A percentile compares a stretch with the other conserved stretches of the same genome.
These are phyloP conservation scores for Cyberlindnera bimundalis DNA, from an alignment of 805 yeast species.

Conservation along the genomic window DNA sequence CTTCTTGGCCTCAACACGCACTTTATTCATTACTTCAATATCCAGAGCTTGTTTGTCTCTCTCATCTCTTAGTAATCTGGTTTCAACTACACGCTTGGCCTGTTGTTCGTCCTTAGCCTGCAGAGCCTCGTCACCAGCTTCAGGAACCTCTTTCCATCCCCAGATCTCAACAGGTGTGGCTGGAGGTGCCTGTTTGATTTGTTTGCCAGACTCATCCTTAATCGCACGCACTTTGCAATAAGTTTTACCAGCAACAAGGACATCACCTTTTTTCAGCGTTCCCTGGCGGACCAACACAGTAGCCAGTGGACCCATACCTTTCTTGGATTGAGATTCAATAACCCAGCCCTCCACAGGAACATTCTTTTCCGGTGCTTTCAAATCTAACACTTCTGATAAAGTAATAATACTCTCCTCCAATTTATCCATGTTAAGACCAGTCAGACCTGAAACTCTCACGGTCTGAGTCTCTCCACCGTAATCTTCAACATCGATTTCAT, in stretches of 20 bases:
- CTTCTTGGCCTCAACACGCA: conserved; percentile 52
- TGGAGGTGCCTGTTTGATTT: conserved; percentile 68
- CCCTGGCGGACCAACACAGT: conserved; percentile 84
- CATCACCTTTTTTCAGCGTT: conserved; percentile 59
- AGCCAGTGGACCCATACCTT: conserved; percentile 82
- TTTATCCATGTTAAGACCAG: conserved; percentile 87
- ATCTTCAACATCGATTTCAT: conserved; percentile 83
- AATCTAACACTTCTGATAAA: conserved; percentile 77
- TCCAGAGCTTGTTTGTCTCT: conserved; percentile 58
- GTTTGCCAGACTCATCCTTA: conserved; percentile 68
- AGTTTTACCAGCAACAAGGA: conserved; percentile 83
- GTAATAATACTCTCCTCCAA: conserved; percentile 87
- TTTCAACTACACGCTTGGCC: conserved; percentile 72
- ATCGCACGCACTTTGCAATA: conserved; percentile 81
- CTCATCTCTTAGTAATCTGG: conserved; percentile 58
- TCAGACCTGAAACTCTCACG: conserved; percentile 81
- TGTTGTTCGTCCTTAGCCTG: conserved; percentile 70
- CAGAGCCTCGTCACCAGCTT: conserved; percentile 81
- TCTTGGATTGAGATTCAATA: conserved; percentile 77
- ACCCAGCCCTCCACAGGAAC: conserved; percentile 80
- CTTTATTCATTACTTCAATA: conserved; percentile 67
- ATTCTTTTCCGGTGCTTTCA: conserved; percentile 50
- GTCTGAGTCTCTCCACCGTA: conserved; percentile 95
- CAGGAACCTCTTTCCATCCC: conserved; percentile 94
- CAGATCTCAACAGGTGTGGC: conserved; percentile 86